Conservation (phyloP, 805 yeast species). For the Pichia insulana region DNA sequence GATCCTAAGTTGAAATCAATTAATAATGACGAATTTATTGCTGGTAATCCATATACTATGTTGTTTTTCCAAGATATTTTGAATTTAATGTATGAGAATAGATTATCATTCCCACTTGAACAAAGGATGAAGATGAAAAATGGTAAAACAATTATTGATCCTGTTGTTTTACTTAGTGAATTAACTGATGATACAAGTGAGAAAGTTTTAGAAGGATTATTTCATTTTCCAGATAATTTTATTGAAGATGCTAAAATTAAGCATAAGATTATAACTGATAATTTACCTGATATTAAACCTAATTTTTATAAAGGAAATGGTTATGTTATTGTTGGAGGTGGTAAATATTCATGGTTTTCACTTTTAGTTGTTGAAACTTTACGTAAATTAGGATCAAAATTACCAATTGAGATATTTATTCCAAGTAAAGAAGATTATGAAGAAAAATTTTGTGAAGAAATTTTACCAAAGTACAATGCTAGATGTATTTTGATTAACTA, state of each 20-base stretch:
- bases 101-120: constrained; percentile 24
- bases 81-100: constrained; percentile 23
- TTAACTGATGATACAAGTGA: constrained; percentile 10
- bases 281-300: constrained; percentile 34
- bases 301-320: constrained; percentile 23
- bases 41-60: constrained; percentile 24
- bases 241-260: constrained; percentile 35
- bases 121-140: constrained; percentile 20
- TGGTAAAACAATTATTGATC: constrained; percentile 18
- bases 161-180: constrained; percentile 8
- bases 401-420: constrained; percentile 26
- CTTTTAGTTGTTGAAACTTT: constrained; percentile 32
- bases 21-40: constrained; percentile 18
- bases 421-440: constrained; percentile 15
- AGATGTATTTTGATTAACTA: constrained; percentile 33
- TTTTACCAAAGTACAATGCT: constrained; percentile 33
- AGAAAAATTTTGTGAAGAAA: constrained; percentile 24
- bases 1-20: constrained; percentile 18
- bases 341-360: constrained; percentile 34
- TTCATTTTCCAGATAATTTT: constrained; percentile 30
- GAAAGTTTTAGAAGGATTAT: constrained; percentile 1
- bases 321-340: constrained; percentile 37
- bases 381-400: constrained; percentile 33
- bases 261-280: constrained; percentile 37
- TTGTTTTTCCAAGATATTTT: constrained; percentile 23